Percentiles rank a stretch among this genome's conserved stretches.
Conservation (phyloP, 352 stramenopile species). For the Pilasporangium apinafurcum region DNA sequence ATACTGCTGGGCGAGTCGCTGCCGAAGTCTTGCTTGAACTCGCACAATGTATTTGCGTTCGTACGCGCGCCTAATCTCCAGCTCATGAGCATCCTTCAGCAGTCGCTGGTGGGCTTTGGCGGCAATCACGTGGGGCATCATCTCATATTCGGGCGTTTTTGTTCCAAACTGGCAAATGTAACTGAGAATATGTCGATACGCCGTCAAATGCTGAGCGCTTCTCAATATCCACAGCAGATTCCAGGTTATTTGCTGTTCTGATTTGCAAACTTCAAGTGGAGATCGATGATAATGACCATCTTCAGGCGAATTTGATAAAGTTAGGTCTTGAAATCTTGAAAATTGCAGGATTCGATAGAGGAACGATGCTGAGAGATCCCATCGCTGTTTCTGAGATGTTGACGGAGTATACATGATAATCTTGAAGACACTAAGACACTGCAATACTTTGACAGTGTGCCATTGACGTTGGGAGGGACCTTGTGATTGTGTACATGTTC, state of each 20-base stretch:
- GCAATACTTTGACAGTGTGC: conserved; percentile 23
- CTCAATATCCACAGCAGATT: conserved; percentile 10
- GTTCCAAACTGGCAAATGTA: conserved; percentile 30
- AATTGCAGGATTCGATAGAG: conserved; percentile 28
- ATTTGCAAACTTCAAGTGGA: neutral
- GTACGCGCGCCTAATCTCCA: neutral
- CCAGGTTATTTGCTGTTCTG: neutral
- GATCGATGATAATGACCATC: neutral
- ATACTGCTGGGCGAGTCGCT: conserved; percentile 18
- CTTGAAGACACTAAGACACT: conserved; percentile 20
- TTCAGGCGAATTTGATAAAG: conserved; percentile 4
- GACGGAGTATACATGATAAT: conserved; percentile 30
- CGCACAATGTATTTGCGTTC: conserved; percentile 18
- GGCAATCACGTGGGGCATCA: conserved; percentile 31
- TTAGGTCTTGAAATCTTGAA: conserved; percentile 16
- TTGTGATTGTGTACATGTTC: neutral
- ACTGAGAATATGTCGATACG: conserved; percentile 21
- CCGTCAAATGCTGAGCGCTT: conserved; percentile 7
- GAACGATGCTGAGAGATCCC: conserved; percentile 30
- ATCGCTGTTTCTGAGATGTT: conserved; percentile 18
- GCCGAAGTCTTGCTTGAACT: conserved; percentile 26
- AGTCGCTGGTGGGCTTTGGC: conserved; percentile 1
- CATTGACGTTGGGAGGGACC: neutral
- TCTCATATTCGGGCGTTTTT: conserved; percentile 17
- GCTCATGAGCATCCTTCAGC: neutral